These are phyloP conservation scores for Rosa multiflora DNA, from an alignment of 306 rosid species.

Conservation along the genomic window DNA sequence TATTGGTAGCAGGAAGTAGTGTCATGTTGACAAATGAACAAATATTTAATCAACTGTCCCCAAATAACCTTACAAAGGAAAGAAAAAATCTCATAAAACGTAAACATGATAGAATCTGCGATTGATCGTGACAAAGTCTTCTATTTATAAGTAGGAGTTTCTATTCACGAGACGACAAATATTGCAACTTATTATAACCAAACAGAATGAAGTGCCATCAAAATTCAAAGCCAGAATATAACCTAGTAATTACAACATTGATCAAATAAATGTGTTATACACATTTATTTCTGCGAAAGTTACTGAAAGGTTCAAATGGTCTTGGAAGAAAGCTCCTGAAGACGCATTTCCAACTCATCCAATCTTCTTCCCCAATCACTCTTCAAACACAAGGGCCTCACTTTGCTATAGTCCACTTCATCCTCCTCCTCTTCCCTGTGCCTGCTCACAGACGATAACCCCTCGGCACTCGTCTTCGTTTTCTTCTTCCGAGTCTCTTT, in stretches of 20 bases:
- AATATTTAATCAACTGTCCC: too few species aligned
- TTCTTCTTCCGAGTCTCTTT: slow-evolving; percentile 29
- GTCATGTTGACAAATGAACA: too few species aligned
- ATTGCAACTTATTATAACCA: background rate
- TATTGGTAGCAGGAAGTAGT: too few species aligned
- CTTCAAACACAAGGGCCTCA: slow-evolving; percentile 49
- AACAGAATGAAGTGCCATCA: background rate
- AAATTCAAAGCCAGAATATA: background rate
- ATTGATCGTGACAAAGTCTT: too few species aligned
- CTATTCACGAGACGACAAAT: too few species aligned
- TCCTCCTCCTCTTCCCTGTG: slow-evolving; percentile 24
- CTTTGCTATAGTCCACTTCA: slow-evolving; percentile 29
- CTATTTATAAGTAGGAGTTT: too few species aligned
- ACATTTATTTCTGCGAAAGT: background rate
- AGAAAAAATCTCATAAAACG: too few species aligned
- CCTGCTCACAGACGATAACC: slow-evolving; percentile 31
- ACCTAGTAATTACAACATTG: background rate
- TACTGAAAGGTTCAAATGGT: slow-evolving; percentile 17
- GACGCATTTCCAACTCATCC: slow-evolving; percentile 57
- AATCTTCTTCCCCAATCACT: slow-evolving; percentile 48
- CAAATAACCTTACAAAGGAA: too few species aligned
- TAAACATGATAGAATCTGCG: too few species aligned
- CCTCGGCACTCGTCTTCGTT: slow-evolving; percentile 5
- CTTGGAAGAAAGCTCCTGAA: slow-evolving; percentile 50
- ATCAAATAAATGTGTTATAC: background rate